Conservation (phyloP, 306 rosid species). For the Pueraria montana region DNA sequence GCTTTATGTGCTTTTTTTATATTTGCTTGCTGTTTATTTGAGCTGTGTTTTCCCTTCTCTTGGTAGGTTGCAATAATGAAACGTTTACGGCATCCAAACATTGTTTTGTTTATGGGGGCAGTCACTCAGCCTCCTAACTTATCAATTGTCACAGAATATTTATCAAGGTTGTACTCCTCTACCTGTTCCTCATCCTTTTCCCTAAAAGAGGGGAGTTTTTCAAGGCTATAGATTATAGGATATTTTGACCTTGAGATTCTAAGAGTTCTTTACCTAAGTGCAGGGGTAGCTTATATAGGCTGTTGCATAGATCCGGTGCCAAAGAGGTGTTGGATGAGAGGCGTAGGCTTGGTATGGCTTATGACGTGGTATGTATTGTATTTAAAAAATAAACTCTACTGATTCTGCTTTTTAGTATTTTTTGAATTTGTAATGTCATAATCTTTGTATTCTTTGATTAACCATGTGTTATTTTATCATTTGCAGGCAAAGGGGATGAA, state of each 20-base stretch:
- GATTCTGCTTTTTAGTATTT: conserved; percentile 25
- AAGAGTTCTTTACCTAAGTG: conserved; percentile 53
- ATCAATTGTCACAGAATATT: conserved; percentile 97
- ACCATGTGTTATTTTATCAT: conserved; percentile 42
- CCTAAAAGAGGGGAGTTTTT: conserved; percentile 6
- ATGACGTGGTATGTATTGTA: conserved; percentile 85
- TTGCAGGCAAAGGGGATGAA: conserved; percentile 98
- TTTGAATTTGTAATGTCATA: conserved; percentile 35
- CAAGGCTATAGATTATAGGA: conserved; percentile 5
- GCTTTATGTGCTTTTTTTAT: conserved; percentile 17
- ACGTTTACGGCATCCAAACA: conserved; percentile 93
- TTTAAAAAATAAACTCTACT: conserved; percentile 37
- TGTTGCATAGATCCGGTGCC: conserved; percentile 89
- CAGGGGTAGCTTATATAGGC: conserved; percentile 99
- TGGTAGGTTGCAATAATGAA: conserved; percentile 96
- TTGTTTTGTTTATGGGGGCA: conserved; percentile 98
- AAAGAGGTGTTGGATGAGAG: conserved; percentile 88
- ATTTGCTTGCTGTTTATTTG: conserved; percentile 47
- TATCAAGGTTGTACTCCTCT: conserved; percentile 77
- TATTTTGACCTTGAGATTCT: conserved; percentile 35
- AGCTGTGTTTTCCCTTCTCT: conserved; percentile 42
- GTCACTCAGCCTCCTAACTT: conserved; percentile 96
- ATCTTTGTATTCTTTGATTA: conserved; percentile 13
- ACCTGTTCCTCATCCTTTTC: conserved; percentile 14
- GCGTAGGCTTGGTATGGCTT: conserved; percentile 91